A percentile compares a stretch with the other conserved stretches of the same genome.
Conservation (phyloP, 129 eudicot species). For the Flaveria trinervia region DNA sequence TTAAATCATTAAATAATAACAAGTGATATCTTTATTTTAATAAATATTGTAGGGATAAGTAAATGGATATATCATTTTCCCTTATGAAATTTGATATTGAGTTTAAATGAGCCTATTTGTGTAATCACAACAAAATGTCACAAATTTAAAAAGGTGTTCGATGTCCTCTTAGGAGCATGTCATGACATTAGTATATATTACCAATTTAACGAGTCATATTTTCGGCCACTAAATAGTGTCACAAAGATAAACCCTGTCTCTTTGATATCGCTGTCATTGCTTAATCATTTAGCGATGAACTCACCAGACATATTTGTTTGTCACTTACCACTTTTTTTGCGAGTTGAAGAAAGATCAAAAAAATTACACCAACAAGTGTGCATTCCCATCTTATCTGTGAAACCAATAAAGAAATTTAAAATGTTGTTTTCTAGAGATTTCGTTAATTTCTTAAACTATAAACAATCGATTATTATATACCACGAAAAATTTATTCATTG, state of each 20-base stretch:
- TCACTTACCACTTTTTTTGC: slow-evolving; percentile 65
- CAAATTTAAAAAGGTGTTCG: background rate
- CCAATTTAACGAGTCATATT: too few relatives aligned
- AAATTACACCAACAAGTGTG: slow-evolving; percentile 54
- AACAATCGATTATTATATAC: background rate
- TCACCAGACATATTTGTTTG: background rate
- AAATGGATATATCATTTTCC: too few relatives aligned
- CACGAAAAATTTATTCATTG: slow-evolving; percentile 29
- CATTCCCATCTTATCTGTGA: slow-evolving; percentile 75
- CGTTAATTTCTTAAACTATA: too few relatives aligned
- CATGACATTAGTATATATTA: background rate
- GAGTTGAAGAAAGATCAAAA: slow-evolving; percentile 59
- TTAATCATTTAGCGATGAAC: background rate
- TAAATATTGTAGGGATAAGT: too few relatives aligned
- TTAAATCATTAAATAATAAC: too few relatives aligned
- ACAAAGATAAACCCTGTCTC: background rate
- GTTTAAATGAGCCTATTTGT: too few relatives aligned
- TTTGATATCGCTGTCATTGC: background rate
- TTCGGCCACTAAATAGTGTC: background rate
- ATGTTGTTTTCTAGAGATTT: background rate
- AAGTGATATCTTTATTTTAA: too few relatives aligned
- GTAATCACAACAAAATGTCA: background rate
- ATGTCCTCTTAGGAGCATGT: background rate
- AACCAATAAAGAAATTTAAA: background rate
- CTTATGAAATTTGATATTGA: too few relatives aligned